phyloP scores from a whole-genome alignment of 2,329 filamentous ascomycete species.

The Corniculantispora saksenae region DNA sequence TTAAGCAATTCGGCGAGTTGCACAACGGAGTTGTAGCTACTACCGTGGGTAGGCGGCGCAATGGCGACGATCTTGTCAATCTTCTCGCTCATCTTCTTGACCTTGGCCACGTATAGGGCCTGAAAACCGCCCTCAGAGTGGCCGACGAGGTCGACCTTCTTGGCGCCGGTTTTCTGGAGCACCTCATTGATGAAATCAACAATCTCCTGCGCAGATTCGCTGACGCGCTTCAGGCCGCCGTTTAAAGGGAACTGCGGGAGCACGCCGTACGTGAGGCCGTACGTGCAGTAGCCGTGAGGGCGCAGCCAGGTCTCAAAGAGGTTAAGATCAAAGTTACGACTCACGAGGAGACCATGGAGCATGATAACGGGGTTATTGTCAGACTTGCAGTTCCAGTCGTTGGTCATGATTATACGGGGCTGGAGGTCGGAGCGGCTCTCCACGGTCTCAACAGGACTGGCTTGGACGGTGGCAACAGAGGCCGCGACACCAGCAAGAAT shows the following conservation, averaged over 20 bases:
- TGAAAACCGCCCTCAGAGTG: constrained; percentile 28
- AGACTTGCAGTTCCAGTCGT: constrained; percentile 24
- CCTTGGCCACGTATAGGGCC: constrained; percentile 26
- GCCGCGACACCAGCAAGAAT: background rate
- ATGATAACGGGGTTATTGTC: constrained; percentile 25
- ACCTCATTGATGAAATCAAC: constrained; percentile 24
- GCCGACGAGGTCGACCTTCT: constrained; percentile 26
- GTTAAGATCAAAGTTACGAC: constrained; percentile 23
- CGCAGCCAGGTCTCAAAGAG: constrained; percentile 23
- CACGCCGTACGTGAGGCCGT: constrained; percentile 24
- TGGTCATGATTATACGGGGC: constrained; percentile 5
- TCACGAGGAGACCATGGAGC: constrained; percentile 24
- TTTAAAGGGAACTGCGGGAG: constrained; percentile 21
- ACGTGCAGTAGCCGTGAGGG: constrained; percentile 24
- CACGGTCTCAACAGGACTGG: background rate
- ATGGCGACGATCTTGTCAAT: constrained; percentile 25
- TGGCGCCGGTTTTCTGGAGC: constrained; percentile 20
- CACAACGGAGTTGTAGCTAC: constrained; percentile 16
- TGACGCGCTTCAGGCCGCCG: constrained; percentile 24
- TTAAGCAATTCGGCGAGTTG: constrained; percentile 10
- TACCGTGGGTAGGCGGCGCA: constrained; percentile 25
- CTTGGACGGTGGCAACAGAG: background rate
- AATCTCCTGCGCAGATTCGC: constrained; percentile 23
- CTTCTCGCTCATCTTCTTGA: constrained; percentile 18
- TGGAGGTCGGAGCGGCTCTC: background rate